Base-by-base conservation (phyloP, 1,284 basidiomycete species). In the Cryptococcus floricola region DNA sequence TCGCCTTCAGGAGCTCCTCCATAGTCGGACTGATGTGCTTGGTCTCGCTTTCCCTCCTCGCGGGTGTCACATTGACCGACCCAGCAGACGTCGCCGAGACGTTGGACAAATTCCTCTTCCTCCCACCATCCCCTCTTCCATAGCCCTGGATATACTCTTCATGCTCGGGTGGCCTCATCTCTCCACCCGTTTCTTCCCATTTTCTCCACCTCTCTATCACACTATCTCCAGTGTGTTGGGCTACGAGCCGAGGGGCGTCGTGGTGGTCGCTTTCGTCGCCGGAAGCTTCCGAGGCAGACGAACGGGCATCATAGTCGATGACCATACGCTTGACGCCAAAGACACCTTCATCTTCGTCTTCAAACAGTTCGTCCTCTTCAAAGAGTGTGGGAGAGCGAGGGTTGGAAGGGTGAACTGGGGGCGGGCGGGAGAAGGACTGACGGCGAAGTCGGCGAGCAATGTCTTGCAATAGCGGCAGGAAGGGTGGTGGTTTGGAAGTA, bases 311-410 rank as follows among this genome's bases (percentile, higher is more conserved):
- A 39, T 68, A 67, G 0, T 64, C 67, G 39, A 67, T 63, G 4
- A 67, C 70, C 56, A 75, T 68, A 5, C 68, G 65, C 39, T 52
- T 62, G 5, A 75, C 73, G 8, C 73, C 68, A 8, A 61, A 65
- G 31, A 69, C 53, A 9, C 52, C 58, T 9, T 63, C 59, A 8
- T 45, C 57, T 16, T 58, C 59, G 52, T 49, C n/a, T 54, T 56
- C 25, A 47, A 52, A 14, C 50, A 31, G 13, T 45, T 41, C 45
- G 5, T 66, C 63, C 18, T 68, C 66, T 52, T 71, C 71, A 37
- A 68, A 39, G 12, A 69, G 53, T 2, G 48, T 50, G 13, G 48
- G 31, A n/a, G 34, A 19, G 31, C 39, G 2, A 10, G 37, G 41
- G 10, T 34, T 10, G 10, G 31, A 34, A 23, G 23, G 23, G 23